These are phyloP conservation scores for Cladosporium phlei DNA, from an alignment of 2,329 filamentous ascomycete species.

Conservation along the genomic window DNA sequence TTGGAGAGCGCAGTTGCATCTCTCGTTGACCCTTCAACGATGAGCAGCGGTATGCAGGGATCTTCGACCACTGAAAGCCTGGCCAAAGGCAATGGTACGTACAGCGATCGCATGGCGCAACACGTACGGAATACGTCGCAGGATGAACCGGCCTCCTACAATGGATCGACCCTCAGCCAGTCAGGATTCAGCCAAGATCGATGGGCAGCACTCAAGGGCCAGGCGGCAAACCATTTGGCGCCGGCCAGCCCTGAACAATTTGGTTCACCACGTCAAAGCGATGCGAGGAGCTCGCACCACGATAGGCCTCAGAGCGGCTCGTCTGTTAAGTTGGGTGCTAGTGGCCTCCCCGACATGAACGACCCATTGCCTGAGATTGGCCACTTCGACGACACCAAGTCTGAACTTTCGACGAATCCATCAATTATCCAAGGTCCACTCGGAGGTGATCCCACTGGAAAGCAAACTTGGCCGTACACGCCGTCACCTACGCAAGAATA, in stretches of 20 bases:
- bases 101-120: slow-evolving; percentile 21
- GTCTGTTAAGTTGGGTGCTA: slow-evolving; percentile 58
- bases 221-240: slow-evolving; percentile 35
- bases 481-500: slow-evolving; percentile 24
- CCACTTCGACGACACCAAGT: slow-evolving; percentile 53
- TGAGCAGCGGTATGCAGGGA: slow-evolving; percentile 45
- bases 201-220: slow-evolving; percentile 37
- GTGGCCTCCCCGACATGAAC: slow-evolving; percentile 62
- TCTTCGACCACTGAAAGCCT: slow-evolving; percentile 19
- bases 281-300: slow-evolving; percentile 26
- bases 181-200: slow-evolving; percentile 29
- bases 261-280: slow-evolving; percentile 51
- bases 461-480: slow-evolving; percentile 34
- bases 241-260: slow-evolving; percentile 13
- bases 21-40: slow-evolving; percentile 73
- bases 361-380: slow-evolving; percentile 75
- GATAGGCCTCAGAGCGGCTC: slow-evolving; percentile 27
- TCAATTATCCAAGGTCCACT: slow-evolving; percentile 74
- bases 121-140: slow-evolving; percentile 21
- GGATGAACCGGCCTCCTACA: slow-evolving; percentile 27
- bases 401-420: slow-evolving; percentile 76
- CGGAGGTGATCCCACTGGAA: slow-evolving; percentile 55
- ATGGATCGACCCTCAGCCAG: slow-evolving; percentile 30
- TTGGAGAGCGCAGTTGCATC: slow-evolving; percentile 91
- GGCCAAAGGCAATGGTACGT: slow-evolving; percentile 16